A percentile compares a stretch with the other conserved stretches of the same genome.
These are phyloP conservation scores for Epipyxis sp. DNA, from an alignment of 108 stramenopile genomes.

Conservation along the genomic window DNA sequence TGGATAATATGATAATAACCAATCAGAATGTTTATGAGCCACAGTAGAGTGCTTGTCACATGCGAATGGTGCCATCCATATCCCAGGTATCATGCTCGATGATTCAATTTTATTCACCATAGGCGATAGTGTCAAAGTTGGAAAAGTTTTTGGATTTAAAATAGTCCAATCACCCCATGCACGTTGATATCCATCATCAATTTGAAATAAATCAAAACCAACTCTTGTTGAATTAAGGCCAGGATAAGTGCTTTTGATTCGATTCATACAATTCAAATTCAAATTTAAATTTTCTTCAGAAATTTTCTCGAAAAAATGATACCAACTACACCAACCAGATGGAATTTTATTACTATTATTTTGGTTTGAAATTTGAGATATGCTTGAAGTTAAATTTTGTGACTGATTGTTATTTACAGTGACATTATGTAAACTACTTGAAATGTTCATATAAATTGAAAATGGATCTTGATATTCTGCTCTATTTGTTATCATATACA, in stretches of 20 bases:
- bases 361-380: too few relatives aligned
- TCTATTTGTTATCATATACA: constrained; percentile 59
- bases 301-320: constrained; percentile 83
- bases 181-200: constrained; percentile 91
- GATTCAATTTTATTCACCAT: constrained; percentile 66
- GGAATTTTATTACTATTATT: constrained; percentile 36
- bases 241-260: constrained; percentile 41
- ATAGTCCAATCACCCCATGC: constrained; percentile 90
- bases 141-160: constrained; percentile 69
- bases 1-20: constrained; percentile 77
- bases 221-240: constrained; percentile 30
- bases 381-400: neutral
- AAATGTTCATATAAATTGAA: constrained; percentile 71
- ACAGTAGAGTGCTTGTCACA: constrained; percentile 74
- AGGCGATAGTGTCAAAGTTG: constrained; percentile 58
- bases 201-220: constrained; percentile 72
- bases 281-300: constrained; percentile 59
- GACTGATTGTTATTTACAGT: neutral
- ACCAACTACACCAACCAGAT: constrained; percentile 89
- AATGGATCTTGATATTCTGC: constrained; percentile 85
- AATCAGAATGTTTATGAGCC: constrained; percentile 77
- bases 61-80: constrained; percentile 87
- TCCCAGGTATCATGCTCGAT: constrained; percentile 71
- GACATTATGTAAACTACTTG: neutral
- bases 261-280: constrained; percentile 67